These are phyloP conservation scores for Pestalotiopsis sp. DNA, from an alignment of 2,329 filamentous ascomycete genomes.

Conservation along the genomic window DNA sequence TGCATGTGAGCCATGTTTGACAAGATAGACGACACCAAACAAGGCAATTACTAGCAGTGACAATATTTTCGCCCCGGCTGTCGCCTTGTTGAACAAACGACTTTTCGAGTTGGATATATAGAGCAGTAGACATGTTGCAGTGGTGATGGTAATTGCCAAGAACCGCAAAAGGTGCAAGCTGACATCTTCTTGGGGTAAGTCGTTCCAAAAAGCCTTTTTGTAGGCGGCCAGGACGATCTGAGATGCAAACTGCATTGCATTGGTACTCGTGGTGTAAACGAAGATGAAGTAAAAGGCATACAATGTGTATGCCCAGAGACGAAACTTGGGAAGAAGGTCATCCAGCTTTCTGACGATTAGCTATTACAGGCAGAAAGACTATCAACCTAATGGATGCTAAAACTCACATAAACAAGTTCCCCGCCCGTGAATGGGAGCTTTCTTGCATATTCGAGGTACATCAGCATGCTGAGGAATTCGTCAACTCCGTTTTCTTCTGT, in stretches of 20 bases:
- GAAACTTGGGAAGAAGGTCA: background rate
- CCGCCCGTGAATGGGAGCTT: background rate
- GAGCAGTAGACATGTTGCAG: background rate
- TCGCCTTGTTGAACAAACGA: background rate
- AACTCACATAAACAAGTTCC: background rate
- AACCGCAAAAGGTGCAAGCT: background rate
- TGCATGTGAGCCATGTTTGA: background rate
- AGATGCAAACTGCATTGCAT: background rate
- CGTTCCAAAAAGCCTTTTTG: background rate
- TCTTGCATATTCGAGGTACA: constrained; percentile 1
- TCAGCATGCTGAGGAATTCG: background rate
- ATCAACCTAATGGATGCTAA: background rate
- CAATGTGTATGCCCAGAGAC: background rate
- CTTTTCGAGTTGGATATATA: background rate
- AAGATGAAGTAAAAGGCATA: constrained; percentile 1
- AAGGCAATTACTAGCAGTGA: background rate
- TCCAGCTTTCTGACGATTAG: background rate
- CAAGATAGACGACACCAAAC: background rate
- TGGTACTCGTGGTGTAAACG: background rate
- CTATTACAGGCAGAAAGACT: background rate
- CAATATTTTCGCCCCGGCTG: background rate
- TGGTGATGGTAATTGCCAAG: background rate
- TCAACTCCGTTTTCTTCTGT: background rate
- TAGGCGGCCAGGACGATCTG: background rate
- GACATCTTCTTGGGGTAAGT: background rate